phyloP scores from a whole-genome alignment of 805 yeast species.

The Priceomyces haplophilus region DNA sequence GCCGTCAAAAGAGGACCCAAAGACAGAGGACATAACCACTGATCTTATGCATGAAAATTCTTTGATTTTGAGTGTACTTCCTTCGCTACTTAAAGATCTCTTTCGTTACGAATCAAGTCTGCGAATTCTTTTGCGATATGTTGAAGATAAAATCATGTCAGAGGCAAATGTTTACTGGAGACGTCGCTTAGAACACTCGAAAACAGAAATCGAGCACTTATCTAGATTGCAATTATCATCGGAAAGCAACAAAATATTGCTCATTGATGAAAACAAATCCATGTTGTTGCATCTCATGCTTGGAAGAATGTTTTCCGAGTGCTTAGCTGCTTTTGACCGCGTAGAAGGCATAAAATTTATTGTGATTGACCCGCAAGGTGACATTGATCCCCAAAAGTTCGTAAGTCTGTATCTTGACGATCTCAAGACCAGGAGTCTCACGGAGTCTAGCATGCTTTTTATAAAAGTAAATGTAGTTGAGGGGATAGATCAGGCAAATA shows the following conservation, averaged over 20 bases:
- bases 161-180: neutral
- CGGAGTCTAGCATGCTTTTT: neutral
- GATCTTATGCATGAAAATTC: conserved; percentile 6
- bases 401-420: neutral
- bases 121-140: conserved; percentile 1
- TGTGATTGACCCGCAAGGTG: neutral
- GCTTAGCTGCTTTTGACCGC: conserved; percentile 12
- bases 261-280: conserved; percentile 15
- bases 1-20: neutral
- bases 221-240: neutral
- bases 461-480: neutral
- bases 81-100: conserved; percentile 6
- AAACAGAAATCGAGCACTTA: neutral
- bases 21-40: neutral
- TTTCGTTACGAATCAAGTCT: conserved; percentile 5
- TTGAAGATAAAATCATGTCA: conserved; percentile 1
- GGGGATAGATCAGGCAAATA: neutral
- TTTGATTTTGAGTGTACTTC: conserved; percentile 5
- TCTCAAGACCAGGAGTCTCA: neutral
- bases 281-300: conserved; percentile 15
- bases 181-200: neutral
- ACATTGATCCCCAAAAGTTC: neutral
- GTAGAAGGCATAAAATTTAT: neutral
- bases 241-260: neutral
- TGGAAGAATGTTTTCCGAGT: conserved; percentile 17